Percentiles rank a stretch among this genome's conserved stretches.
Evolutionary conservation across 306 rosid genomes (phyloP).

Genomic region (Prunus campanulata): DNA sequence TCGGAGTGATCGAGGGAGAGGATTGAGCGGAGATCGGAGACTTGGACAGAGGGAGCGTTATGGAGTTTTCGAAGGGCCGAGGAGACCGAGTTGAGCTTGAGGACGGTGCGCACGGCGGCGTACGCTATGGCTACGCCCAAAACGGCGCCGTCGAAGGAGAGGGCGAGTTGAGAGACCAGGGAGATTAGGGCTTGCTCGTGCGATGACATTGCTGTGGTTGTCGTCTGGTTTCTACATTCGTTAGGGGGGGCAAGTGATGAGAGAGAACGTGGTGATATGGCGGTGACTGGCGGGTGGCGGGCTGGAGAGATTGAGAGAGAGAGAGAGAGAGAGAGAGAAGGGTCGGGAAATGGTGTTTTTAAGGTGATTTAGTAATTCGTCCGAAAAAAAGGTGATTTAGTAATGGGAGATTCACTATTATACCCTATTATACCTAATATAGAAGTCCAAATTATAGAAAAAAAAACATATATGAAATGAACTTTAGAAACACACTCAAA

Average conservation of each 20-base stretch:
- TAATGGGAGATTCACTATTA: too few relatives aligned
- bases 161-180: conserved; percentile 59
- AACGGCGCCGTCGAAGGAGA: conserved; percentile 84
- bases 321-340: neutral
- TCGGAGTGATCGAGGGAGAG: conserved; percentile 30
- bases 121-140: conserved; percentile 67
- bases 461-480: too few relatives aligned
- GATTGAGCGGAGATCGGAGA: conserved; percentile 78
- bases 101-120: conserved; percentile 59
- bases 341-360: neutral
- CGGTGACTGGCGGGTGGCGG: neutral
- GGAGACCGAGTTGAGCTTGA: conserved; percentile 42
- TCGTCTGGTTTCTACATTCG: neutral
- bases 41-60: conserved; percentile 55
- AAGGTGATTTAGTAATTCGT: neutral
- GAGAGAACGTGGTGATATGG: neutral
- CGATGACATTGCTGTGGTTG: conserved; percentile 49
- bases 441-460: too few relatives aligned
- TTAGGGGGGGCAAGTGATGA: neutral
- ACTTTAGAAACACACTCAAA: too few relatives aligned
- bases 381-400: too few relatives aligned
- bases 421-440: too few relatives aligned
- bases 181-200: conserved; percentile 69
- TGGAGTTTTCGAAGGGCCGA: conserved; percentile 58
- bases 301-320: neutral